Conservation (phyloP, 1,284 basidiomycete genomes). For the Malassezia equina region DNA sequence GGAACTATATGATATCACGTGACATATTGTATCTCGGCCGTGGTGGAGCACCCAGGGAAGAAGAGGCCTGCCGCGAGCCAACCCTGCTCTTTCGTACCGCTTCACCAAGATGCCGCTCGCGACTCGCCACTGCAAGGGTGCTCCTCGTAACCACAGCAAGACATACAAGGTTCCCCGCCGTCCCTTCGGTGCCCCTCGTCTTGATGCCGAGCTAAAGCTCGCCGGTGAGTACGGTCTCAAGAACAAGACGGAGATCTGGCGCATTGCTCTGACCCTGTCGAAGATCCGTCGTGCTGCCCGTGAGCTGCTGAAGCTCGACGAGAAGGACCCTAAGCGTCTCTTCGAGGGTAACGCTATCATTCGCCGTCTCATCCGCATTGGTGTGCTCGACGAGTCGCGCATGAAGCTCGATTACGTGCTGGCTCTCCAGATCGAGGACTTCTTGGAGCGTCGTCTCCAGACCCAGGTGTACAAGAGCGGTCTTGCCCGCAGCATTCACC, state of each 20-base stretch:
- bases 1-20: conserved; percentile 18
- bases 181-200: conserved; percentile 92
- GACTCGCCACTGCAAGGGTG: conserved; percentile 41
- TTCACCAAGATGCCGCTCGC: conserved; percentile 23
- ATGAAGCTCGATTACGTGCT: conserved; percentile 89
- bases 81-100: conserved; percentile 2
- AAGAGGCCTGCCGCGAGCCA: conserved; percentile 5
- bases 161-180: conserved; percentile 71
- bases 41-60: not conserved
- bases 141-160: conserved; percentile 46
- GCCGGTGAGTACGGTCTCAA: conserved; percentile 99
- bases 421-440: conserved; percentile 97
- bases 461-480: conserved; percentile 99
- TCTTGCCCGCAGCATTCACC: conserved; percentile 95
- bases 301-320: conserved; percentile 99
- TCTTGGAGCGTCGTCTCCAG: conserved; percentile 97
- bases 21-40: conserved; percentile 15
- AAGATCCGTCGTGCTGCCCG: conserved; percentile 99
- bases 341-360: conserved; percentile 99
- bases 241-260: conserved; percentile 99
- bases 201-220: conserved; percentile 99
- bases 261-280: conserved; percentile 86
- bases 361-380: conserved; percentile 95
- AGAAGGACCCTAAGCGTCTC: conserved; percentile 98
- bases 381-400: conserved; percentile 96